Percentiles rank a stretch among this genome's conserved stretches.
Conservation (phyloP, 2,329 filamentous ascomycete genomes). For the Colletotrichum aenigma region DNA sequence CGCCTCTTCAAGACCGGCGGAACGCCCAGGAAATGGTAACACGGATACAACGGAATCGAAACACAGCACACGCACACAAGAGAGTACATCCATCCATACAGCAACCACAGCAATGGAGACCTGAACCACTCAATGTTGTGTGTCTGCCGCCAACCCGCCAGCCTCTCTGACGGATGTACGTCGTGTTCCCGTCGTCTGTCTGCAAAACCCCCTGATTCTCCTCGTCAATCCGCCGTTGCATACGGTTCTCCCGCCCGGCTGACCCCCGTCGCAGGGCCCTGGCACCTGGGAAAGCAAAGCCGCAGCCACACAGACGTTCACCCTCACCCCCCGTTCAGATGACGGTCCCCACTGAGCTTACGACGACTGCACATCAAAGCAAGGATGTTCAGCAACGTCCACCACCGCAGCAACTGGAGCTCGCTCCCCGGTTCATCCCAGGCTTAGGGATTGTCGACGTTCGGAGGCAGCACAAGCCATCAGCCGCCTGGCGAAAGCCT, state of each 20-base stretch:
- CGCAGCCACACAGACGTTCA: conserved; percentile 1
- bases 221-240: not conserved
- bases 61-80: not conserved
- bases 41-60: conserved; percentile 2
- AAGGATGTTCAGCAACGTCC: conserved; percentile 7
- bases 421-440: not conserved
- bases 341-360: conserved; percentile 18
- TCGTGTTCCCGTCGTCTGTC: not conserved
- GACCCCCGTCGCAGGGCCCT: not conserved
- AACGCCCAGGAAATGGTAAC: not conserved
- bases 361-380: conserved; percentile 21
- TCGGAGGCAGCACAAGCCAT: not conserved
- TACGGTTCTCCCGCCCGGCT: not conserved
- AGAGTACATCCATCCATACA: not conserved
- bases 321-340: conserved; percentile 3
- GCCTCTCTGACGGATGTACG: not conserved
- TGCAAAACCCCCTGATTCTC: conserved; percentile 4
- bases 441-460: not conserved
- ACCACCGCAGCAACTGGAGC: not conserved
- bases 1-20: not conserved
- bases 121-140: not conserved
- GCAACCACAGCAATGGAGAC: not conserved
- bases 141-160: not conserved
- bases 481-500: not conserved
- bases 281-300: not conserved